Percentiles rank a stretch among this genome's conserved stretches.
phyloP scores from a whole-genome alignment of 441 rosid genomes.

The Adansonia gregorii region DNA sequence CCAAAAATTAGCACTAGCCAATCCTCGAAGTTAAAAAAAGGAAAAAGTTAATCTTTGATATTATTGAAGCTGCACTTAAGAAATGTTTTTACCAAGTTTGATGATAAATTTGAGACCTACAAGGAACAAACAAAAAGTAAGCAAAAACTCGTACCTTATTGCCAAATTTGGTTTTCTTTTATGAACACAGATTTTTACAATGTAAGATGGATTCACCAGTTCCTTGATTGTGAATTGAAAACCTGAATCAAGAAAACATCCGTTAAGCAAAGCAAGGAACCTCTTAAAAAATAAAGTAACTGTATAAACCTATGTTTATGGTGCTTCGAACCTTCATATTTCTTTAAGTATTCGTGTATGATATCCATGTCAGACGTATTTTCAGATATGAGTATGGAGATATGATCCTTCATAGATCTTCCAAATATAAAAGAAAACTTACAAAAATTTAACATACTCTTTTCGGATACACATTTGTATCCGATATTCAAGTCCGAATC shows the following conservation, averaged over 20 bases:
- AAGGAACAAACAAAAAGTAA: slow-evolving; percentile 1
- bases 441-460: no score
- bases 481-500: no score
- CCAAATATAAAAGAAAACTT: no score
- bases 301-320: no score
- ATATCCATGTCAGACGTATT: no score
- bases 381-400: no score
- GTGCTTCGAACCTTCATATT: no score
- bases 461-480: no score
- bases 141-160: slow-evolving; percentile 57
- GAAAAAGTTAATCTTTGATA: neutral
- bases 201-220: slow-evolving; percentile 56
- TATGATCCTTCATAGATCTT: no score
- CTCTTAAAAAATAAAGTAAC: slow-evolving; percentile 9
- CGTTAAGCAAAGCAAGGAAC: slow-evolving; percentile 19
- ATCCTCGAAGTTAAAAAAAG: neutral
- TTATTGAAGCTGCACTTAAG: slow-evolving; percentile 12
- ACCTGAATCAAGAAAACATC: slow-evolving; percentile 50
- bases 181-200: slow-evolving; percentile 64
- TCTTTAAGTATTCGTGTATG: no score
- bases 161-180: slow-evolving; percentile 63
- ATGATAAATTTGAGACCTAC: slow-evolving; percentile 11
- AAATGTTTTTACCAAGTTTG: neutral
- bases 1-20: slow-evolving; percentile 27
- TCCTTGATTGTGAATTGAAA: slow-evolving; percentile 66